Conservation (phyloP, 108 stramenopile genomes). For the Nannochloropsis gaditana region DNA sequence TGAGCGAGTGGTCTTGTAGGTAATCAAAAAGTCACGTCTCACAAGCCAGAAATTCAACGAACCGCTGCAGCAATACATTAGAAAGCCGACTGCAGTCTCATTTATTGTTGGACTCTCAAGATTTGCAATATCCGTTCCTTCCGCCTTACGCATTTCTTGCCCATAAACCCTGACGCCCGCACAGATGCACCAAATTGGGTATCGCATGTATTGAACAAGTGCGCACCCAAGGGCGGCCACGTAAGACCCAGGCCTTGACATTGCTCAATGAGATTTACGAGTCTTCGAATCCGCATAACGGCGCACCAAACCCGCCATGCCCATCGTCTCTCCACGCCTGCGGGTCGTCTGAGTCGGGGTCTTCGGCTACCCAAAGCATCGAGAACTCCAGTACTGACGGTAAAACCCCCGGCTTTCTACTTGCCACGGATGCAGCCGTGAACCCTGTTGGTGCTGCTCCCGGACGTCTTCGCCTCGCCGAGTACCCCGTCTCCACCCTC, state of each 20-base stretch:
- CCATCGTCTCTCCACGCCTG: neutral
- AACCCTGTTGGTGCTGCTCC: neutral
- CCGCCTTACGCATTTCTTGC: neutral
- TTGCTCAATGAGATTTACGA: too few relatives aligned
- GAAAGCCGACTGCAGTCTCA: too few relatives aligned
- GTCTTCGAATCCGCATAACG: neutral
- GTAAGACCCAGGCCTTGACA: neutral
- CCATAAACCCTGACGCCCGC: neutral
- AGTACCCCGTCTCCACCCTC: neutral
- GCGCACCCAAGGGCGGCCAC: conserved; percentile 12
- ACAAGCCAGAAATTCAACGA: too few relatives aligned
- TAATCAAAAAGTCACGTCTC: too few relatives aligned
- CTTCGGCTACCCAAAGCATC: neutral
- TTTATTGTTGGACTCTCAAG: too few relatives aligned
- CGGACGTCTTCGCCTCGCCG: neutral
- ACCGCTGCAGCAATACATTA: too few relatives aligned
- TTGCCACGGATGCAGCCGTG: neutral
- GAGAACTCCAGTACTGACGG: neutral
- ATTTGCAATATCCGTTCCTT: neutral
- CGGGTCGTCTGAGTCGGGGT: neutral
- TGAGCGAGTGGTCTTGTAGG: too few relatives aligned
- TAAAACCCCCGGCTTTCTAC: neutral
- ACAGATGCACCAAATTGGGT: neutral
- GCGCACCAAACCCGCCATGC: neutral
- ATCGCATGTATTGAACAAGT: neutral